Base-by-base conservation (phyloP, 805 yeast species). In the Candida oleophila region DNA sequence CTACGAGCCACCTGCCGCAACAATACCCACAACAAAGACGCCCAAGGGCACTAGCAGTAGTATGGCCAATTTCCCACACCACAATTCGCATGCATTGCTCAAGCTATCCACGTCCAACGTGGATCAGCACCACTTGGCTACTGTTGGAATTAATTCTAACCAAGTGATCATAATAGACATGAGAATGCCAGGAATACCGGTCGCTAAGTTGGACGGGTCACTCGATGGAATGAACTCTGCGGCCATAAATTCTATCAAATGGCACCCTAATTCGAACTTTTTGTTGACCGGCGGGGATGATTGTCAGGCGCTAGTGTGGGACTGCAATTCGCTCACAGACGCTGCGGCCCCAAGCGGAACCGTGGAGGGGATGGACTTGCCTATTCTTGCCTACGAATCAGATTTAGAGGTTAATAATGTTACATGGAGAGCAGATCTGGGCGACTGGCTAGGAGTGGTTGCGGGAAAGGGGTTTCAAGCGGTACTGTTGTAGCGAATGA, bases 121-220 rank as follows among this genome's bases (percentile, higher is more conserved):
- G 33, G 96, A 94, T 62, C 82, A 87, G 38, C 88, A 92, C 63
- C 79, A 88, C 41, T 69, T 94, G 49, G 97, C 97, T 1, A 83
- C 96, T 0, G 74, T 91, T 49, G 91, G 88, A 4, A 81, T 82
- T 37, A 81, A 85, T 57, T 82, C 89, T 20, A 78, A 78, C 54
- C 73, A 76, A 44, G 80, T 90, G 3, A 71, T 82, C 21, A 73
- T 92, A 11, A 73, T 94, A 46, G 99, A 92, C 64, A 79, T 91
- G 72, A 75, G 99, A 50, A 82, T 84, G 61, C 96, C 97, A 0
- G 96, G 96, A 3, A 62, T 82, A 1, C 97, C 98, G 0, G 74
- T 86, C 1, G 65, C 78, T n/a, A 77, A 79, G 0, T 71, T 92
- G 37, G 81, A 82, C 32, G 91, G 85, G 14, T 69, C 71, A 25